These are phyloP conservation scores for Tetracladium marchalianum DNA, from an alignment of 495 filamentous ascomycete genomes.

Conservation along the genomic window DNA sequence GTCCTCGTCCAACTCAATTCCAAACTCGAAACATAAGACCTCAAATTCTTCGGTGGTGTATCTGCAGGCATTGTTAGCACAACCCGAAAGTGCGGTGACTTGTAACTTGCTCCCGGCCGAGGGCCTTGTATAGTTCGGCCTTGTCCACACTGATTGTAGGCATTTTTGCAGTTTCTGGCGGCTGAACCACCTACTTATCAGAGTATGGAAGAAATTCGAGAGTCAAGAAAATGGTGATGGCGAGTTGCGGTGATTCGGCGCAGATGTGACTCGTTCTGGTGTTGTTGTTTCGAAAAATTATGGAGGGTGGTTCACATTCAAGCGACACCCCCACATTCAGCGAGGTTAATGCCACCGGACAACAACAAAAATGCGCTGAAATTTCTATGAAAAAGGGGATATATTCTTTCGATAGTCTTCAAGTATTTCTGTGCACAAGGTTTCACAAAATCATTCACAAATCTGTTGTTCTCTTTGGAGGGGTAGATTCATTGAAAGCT, in stretches of 20 bases:
- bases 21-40: constrained; percentile 96
- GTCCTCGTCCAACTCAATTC: constrained; percentile 96
- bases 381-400: no score
- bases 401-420: no score
- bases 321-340: no score
- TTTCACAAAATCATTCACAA: no score
- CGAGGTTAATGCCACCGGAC: no score
- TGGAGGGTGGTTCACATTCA: not conserved
- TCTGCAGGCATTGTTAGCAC: constrained; percentile 29
- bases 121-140: constrained; percentile 82
- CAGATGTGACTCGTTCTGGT: constrained; percentile 9
- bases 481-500: no score
- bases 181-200: constrained; percentile 1
- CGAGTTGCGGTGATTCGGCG: constrained; percentile 7
- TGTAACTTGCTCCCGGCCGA: constrained; percentile 68
- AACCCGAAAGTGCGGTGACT: constrained; percentile 6
- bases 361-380: no score
- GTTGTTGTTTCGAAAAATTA: constrained; percentile 1
- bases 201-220: not conserved
- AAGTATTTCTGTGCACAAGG: no score
- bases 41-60: constrained; percentile 94
- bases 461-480: no score
- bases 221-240: not conserved
- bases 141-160: constrained; percentile 95
- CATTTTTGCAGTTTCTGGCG: constrained; percentile 35